phyloP scores from a whole-genome alignment of 202 grass and related monocot genomes.

The Zizania palustris region DNA sequence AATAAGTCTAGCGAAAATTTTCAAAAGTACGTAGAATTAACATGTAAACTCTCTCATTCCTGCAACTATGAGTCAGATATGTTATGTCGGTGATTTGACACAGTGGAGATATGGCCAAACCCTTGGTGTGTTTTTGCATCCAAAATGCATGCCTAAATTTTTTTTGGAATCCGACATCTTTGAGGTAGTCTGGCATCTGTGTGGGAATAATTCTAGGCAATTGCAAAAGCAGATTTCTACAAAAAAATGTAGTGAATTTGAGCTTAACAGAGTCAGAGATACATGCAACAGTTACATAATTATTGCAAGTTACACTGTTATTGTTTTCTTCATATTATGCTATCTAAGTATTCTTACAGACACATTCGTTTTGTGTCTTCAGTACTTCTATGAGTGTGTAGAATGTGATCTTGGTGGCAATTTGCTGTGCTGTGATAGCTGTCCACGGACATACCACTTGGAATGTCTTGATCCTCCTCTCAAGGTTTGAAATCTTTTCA shows the following conservation, averaged over 20 bases:
- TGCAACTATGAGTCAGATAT: conserved; percentile 18
- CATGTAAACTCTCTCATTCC: conserved; percentile 19
- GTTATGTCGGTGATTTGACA: not conserved
- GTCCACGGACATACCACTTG: conserved; percentile 89
- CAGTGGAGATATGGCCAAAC: not conserved
- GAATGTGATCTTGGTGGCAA: conserved; percentile 93
- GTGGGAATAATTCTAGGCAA: conserved; percentile 11
- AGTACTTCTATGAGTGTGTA: conserved; percentile 96
- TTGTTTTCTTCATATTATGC: conserved; percentile 30
- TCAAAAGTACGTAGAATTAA: no score
- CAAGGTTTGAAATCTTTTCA: conserved; percentile 60
- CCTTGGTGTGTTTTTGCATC: not conserved
- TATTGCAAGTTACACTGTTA: conserved; percentile 27
- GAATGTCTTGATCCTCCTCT: conserved; percentile 92
- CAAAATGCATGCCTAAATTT: conserved; percentile 4
- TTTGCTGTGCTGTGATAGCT: conserved; percentile 96
- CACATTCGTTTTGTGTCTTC: conserved; percentile 49
- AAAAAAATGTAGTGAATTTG: conserved; percentile 19
- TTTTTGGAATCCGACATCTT: conserved; percentile 20
- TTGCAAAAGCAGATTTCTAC: not conserved
- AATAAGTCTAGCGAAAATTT: no score
- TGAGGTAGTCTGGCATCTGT: conserved; percentile 8
- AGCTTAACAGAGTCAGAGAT: not conserved
- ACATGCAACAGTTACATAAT: not conserved
- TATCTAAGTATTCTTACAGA: conserved; percentile 36